Base-by-base conservation (phyloP, 78 protist species). In the Speleostelium caveatum region DNA sequence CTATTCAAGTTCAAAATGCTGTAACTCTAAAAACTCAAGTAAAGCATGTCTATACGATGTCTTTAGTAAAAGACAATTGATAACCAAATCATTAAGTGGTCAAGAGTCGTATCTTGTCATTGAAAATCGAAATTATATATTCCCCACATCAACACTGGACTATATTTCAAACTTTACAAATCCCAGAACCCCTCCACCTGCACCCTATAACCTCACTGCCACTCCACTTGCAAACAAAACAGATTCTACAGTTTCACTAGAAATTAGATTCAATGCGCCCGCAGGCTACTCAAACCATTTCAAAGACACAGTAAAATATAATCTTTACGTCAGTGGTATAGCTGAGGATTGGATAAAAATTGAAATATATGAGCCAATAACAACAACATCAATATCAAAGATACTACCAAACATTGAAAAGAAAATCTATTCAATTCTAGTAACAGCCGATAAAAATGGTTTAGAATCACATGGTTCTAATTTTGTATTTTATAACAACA, bases 361-460 rank as follows among this genome's bases (percentile, higher is more conserved):
- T 69, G 60, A 69, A 69, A 42, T 42, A 32, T 16, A 28, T 26
- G 75, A 69, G 42, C 32, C 75, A 7, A 35, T 17, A 1, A 16
- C 60, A 1, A 42, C 19, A 21, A 42, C 28, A 42, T 28, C 16
- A 26, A 26, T 69, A 22, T 42, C 75, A 45, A 69, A 69, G 42
- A 33, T 28, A 24, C 3, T 69, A 12, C 1, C 21, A 24, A 12
- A 42, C 1, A 26, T 69, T 17, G 41, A 55, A 0, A 28, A 32
- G 0, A 38, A 38, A 24, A 16, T 45, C 4, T 69, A 69, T 28
- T 24, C 38, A 17, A n/a, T 69, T 30, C 61, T 69, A 10, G 75
- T 42, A 16, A 65, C 73, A n/a, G n/a, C n/a, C n/a, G n/a, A n/a
- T n/a, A n/a, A n/a, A n/a, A 67, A 67, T 67, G 74, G 74, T 0